Evolutionary conservation across 2,329 filamentous ascomycete species (phyloP), one percentile per base, ranked within the genome.

Genomic region (Ascochyta lentis): DNA sequence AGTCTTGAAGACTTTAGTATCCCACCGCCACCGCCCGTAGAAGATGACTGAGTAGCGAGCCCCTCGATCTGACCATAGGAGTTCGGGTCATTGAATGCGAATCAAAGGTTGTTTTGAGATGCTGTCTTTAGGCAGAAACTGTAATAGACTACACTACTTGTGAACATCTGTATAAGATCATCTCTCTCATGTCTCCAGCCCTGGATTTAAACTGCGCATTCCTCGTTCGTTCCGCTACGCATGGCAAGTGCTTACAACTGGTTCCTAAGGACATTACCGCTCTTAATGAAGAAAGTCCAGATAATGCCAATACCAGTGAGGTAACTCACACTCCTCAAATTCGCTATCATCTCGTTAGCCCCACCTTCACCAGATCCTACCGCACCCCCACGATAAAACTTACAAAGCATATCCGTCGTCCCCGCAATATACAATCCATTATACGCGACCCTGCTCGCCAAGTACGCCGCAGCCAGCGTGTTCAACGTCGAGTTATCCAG

Each of bases 1-100:
- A 70, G 65, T 38, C 37, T 72, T 16, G 70, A 73, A 42, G 62
- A 72, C 43, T 73, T 73, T 41, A 75, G 70, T 46, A 73, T 75
- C 46, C 72, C 72, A 10, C 59, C 54, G 26, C 60, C 62, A 46
- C 72, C 70, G 29, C 72, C 72, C 4, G 39, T 49, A 3, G 59
- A 61, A 19, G 49, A 61, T 5, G 41, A 60, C 13, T 56, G 24
- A 43, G 19, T n/a, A 16, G 13, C 5, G 22, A 37, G 34, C n/a
- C 19, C 24, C 24, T 26, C 8, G 24, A 26, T 26, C 24, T 26
- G 24, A 6, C 12, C n/a, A 16, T n/a, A 22, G 9, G 3, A 37
- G n/a, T 6, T 3, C 5, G n/a, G 15, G 34, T 7, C 34, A 8
- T 19, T 37, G 34, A 7, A 19, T 31, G 29, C 12, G 19, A 37